Conservation (phyloP, 2,329 filamentous ascomycete genomes). For the Chaetomiaceae sp. region DNA sequence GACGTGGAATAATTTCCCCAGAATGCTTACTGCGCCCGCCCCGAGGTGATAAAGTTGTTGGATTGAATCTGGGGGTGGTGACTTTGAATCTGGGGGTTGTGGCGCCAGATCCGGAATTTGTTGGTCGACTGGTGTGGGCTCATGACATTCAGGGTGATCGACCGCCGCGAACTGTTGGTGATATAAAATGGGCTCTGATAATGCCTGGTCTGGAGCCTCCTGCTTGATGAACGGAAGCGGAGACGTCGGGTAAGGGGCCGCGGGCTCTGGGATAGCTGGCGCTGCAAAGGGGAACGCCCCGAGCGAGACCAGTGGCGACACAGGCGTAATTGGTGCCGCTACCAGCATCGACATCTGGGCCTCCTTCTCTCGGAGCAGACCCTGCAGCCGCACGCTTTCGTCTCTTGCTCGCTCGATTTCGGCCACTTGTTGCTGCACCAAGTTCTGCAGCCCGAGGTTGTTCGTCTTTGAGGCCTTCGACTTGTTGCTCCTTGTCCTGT, state of each 20-base stretch:
- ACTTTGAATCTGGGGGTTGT: too few species aligned
- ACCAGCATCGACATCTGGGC: not conserved
- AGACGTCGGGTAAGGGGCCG: not conserved
- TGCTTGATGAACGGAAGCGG: not conserved
- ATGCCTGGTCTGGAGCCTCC: not conserved
- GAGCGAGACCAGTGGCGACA: not conserved
- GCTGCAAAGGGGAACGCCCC: not conserved
- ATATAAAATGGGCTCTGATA: too few species aligned
- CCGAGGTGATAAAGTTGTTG: not conserved
- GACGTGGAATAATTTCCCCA: not conserved
- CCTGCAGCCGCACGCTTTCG: not conserved
- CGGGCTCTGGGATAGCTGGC: not conserved
- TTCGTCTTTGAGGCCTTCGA: not conserved
- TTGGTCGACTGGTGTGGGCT: too few species aligned
- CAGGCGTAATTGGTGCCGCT: not conserved
- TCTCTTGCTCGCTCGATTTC: not conserved
- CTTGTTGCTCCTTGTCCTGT: not conserved
- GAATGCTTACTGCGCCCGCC: not conserved
- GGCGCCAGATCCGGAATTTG: too few species aligned
- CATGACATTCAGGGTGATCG: too few species aligned
- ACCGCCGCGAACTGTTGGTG: too few species aligned
- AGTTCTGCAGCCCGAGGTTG: not conserved
- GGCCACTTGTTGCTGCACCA: not conserved
- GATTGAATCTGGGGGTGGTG: too few species aligned
- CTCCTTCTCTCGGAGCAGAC: not conserved